Percentiles rank a stretch among this genome's conserved stretches.
These are phyloP conservation scores for Shiraia bambusicola DNA, from an alignment of 2,329 filamentous ascomycete genomes.

Conservation along the genomic window DNA sequence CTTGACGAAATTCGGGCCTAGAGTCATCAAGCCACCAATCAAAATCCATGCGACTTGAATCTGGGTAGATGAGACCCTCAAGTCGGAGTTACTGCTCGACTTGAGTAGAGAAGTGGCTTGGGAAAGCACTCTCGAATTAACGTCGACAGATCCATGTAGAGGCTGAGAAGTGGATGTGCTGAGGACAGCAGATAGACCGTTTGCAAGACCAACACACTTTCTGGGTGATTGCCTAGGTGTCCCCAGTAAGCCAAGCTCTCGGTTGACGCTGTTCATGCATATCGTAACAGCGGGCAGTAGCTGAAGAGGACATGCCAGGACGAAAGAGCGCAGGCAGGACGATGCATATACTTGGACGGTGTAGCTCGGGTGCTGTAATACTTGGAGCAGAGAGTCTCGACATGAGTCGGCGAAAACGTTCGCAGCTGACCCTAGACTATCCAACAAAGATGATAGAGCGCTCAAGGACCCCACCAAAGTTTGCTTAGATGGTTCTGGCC, in stretches of 20 bases:
- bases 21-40: constrained; percentile 92
- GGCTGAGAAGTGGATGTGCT: constrained; percentile 87
- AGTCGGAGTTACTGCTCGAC: constrained; percentile 84
- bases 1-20: constrained; percentile 97
- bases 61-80: constrained; percentile 88
- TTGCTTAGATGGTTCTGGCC: constrained; percentile 85
- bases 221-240: constrained; percentile 76
- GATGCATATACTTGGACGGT: constrained; percentile 91
- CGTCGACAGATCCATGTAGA: constrained; percentile 90
- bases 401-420: constrained; percentile 78
- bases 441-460: constrained; percentile 75
- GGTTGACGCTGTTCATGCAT: constrained; percentile 91
- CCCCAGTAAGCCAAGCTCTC: constrained; percentile 78
- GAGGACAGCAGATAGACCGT: constrained; percentile 85
- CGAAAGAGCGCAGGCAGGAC: constrained; percentile 81
- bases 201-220: constrained; percentile 85
- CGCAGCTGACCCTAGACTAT: constrained; percentile 77
- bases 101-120: constrained; percentile 92
- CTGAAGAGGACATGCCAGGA: constrained; percentile 88
- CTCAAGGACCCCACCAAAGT: constrained; percentile 77
- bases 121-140: constrained; percentile 86
- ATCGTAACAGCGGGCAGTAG: constrained; percentile 88
- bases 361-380: constrained; percentile 92
- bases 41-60: constrained; percentile 98
- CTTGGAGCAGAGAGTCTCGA: constrained; percentile 83